These are phyloP conservation scores for Ophiocordyceps camponoti-leonardi DNA, from an alignment of 2,329 filamentous ascomycete species.

Conservation along the genomic window DNA sequence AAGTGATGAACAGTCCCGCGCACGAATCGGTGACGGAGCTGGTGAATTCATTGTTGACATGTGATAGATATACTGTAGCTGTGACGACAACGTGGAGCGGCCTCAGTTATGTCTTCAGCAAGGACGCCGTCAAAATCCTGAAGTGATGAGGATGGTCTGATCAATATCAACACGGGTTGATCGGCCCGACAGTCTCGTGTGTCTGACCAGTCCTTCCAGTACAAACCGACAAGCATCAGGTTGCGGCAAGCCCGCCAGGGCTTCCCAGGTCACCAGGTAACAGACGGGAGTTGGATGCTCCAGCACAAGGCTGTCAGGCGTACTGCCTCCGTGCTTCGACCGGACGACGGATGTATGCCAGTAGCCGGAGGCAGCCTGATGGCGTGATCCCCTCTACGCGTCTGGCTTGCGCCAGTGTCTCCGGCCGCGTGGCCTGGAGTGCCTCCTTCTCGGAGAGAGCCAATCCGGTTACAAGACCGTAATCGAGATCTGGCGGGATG, in stretches of 20 bases:
- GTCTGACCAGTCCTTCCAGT: not conserved
- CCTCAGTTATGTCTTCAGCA: conserved; percentile 77
- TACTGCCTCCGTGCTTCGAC: not conserved
- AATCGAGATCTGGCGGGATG: conserved; percentile 62
- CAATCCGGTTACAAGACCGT: conserved; percentile 53
- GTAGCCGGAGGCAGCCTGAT: conserved; percentile 38
- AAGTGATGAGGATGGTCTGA: conserved; percentile 9
- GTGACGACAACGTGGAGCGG: conserved; percentile 88
- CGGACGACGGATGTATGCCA: conserved; percentile 38
- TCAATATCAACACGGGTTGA: not conserved
- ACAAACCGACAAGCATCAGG: not conserved
- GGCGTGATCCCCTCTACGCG: conserved; percentile 67
- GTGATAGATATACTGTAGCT: conserved; percentile 60
- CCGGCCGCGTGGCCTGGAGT: conserved; percentile 54
- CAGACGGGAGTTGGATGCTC: not conserved
- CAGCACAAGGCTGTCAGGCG: not conserved
- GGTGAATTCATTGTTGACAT: not conserved
- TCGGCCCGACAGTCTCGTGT: not conserved
- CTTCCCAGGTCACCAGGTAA: not conserved
- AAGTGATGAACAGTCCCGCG: conserved; percentile 16
- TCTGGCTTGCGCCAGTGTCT: conserved; percentile 76
- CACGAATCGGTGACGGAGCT: not conserved
- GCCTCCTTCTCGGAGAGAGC: conserved; percentile 63
- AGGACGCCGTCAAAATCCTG: conserved; percentile 82
- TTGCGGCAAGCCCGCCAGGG: not conserved